phyloP scores from a whole-genome alignment of 305 asterid species.

The Fraxinus ornus region DNA sequence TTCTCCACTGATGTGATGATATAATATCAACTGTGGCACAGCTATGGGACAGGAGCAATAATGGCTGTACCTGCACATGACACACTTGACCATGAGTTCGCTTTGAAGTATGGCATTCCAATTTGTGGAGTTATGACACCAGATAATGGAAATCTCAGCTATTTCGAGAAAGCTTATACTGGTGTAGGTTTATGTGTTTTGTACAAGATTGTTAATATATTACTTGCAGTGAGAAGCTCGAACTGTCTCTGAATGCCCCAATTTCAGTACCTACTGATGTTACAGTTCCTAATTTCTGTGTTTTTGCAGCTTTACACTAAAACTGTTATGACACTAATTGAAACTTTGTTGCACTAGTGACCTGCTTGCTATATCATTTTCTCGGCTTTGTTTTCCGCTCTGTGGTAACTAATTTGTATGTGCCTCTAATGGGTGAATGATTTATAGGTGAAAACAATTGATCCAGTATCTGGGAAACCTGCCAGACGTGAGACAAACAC shows the following conservation, averaged over 20 bases:
- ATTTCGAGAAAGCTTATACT: no score
- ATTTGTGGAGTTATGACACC: no score
- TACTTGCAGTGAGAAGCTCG: neutral
- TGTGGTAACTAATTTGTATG: slow-evolving; percentile 3
- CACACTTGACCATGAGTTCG: no score
- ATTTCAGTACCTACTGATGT: neutral
- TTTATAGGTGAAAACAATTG: slow-evolving; percentile 64
- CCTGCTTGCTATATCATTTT: neutral
- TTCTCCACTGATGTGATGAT: no score
- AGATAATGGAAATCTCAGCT: no score
- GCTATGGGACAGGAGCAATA: no score
- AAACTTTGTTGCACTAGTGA: neutral
- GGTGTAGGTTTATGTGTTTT: neutral
- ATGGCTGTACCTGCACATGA: no score
- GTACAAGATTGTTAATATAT: neutral
- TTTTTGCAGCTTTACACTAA: neutral
- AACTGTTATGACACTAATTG: neutral
- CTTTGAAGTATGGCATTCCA: no score
- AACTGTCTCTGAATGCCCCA: neutral
- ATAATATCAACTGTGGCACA: no score
- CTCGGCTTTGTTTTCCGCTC: slow-evolving; percentile 3
- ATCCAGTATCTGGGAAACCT: slow-evolving; percentile 62
- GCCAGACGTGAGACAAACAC: slow-evolving; percentile 93
- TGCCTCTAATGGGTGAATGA: slow-evolving; percentile 14
- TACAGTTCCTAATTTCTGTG: neutral